These are phyloP conservation scores for Malassezia caprae DNA, from an alignment of 1,284 basidiomycete genomes.

Conservation along the genomic window DNA sequence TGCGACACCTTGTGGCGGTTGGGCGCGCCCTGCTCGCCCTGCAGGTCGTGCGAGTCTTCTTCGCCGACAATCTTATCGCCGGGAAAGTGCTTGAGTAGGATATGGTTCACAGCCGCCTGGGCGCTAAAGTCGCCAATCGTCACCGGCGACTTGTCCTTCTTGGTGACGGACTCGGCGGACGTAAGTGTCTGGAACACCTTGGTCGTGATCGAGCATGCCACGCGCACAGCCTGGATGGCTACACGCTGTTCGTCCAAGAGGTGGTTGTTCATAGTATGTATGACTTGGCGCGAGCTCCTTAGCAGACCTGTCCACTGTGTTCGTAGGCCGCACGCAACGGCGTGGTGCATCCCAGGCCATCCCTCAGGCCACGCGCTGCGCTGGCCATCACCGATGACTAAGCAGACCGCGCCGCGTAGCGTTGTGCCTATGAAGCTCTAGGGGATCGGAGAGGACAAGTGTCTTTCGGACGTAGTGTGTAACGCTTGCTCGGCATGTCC, in stretches of 20 bases:
- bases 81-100: conserved; percentile 59
- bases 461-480: too few species aligned
- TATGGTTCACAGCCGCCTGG: conserved; percentile 41
- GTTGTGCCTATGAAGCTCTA: too few species aligned
- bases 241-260: conserved; percentile 56
- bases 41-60: conserved; percentile 70
- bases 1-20: conserved; percentile 64
- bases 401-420: neutral
- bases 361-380: neutral
- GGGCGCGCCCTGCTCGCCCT: conserved; percentile 48
- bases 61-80: conserved; percentile 84
- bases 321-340: neutral
- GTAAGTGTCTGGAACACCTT: conserved; percentile 81
- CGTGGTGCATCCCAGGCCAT: neutral
- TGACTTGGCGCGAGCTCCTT: neutral
- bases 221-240: conserved; percentile 76
- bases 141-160: conserved; percentile 89
- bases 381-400: neutral
- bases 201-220: conserved; percentile 65
- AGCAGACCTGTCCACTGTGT: neutral
- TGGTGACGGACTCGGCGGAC: conserved; percentile 71
- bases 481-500: too few species aligned
- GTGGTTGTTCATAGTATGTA: neutral
- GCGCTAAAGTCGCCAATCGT: conserved; percentile 56
- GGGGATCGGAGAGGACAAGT: too few species aligned